Evolutionary conservation across 106 monocot species (phyloP).

Genomic region (Vanilla planifolia): DNA sequence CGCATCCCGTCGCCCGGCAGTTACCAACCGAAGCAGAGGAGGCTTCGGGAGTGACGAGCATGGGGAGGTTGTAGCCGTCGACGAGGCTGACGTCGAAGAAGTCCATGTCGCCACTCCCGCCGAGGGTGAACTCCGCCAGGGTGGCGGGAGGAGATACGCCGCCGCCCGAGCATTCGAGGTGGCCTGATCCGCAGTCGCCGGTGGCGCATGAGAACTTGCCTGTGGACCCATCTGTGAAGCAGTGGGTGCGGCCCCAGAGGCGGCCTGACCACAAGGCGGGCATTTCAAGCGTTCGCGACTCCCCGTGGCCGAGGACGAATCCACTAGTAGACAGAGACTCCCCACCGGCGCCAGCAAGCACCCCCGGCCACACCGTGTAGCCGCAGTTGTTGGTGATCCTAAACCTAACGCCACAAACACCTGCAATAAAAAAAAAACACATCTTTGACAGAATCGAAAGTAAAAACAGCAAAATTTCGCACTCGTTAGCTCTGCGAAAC

Average conservation of each 20-base stretch:
- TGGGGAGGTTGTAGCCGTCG: slow-evolving; percentile 27
- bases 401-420: no score
- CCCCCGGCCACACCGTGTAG: slow-evolving; percentile 49
- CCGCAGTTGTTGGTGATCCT: slow-evolving; percentile 49
- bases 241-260: slow-evolving; percentile 39
- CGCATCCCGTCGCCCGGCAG: slow-evolving; percentile 30
- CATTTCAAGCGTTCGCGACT: slow-evolving; percentile 9
- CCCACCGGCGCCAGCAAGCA: slow-evolving; percentile 39
- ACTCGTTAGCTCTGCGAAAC: no score
- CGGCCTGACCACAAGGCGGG: slow-evolving; percentile 42
- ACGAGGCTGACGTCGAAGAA: slow-evolving; percentile 19
- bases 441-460: no score
- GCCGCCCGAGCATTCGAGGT: slow-evolving; percentile 11
- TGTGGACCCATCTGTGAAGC: slow-evolving; percentile 17
- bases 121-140: slow-evolving; percentile 21
- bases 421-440: no score
- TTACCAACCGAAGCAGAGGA: background rate
- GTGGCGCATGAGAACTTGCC: slow-evolving; percentile 21
- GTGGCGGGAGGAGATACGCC: slow-evolving; percentile 23
- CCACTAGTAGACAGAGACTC: slow-evolving; percentile 9
- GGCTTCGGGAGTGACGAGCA: slow-evolving; percentile 9
- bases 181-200: slow-evolving; percentile 30
- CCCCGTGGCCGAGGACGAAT: slow-evolving; percentile 16
- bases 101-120: slow-evolving; percentile 5
- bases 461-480: no score